phyloP scores from a whole-genome alignment of 2,329 filamentous ascomycete genomes.

The Fusarium circinatum region DNA sequence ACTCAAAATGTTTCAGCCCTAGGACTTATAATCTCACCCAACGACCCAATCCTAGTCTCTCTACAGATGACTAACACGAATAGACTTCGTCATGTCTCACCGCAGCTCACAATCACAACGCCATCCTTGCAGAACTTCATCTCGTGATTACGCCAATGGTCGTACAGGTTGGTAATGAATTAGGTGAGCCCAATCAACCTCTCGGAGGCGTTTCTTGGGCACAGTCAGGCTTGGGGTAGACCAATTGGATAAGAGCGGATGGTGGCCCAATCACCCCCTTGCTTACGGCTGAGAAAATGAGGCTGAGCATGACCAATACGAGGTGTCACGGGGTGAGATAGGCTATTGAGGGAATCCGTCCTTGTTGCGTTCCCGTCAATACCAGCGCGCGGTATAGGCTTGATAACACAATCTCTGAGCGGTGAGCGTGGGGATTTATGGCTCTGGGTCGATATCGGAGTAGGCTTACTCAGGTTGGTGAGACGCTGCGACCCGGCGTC shows the following conservation, averaged over 20 bases:
- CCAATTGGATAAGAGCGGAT: not conserved
- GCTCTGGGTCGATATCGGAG: not conserved
- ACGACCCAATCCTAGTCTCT: not conserved
- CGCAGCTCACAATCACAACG: not conserved
- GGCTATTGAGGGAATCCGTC: not conserved
- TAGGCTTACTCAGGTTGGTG: not conserved
- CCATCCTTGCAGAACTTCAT: not conserved
- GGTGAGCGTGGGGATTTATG: not conserved
- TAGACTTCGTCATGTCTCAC: not conserved
- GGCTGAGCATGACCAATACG: constrained; percentile 2
- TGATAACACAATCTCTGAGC: not conserved
- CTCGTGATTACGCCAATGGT: not conserved
- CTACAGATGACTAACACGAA: not conserved
- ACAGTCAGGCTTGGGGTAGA: not conserved
- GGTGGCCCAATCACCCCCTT: not conserved
- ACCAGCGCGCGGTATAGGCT: not conserved
- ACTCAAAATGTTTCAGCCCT: not conserved
- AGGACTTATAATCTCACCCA: not conserved
- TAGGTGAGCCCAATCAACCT: not conserved
- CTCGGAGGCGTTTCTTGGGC: not conserved
- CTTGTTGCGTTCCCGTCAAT: not conserved
- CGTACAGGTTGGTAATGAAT: not conserved
- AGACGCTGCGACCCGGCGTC: not conserved
- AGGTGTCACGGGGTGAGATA: not conserved
- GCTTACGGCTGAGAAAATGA: not conserved